Evolutionary conservation across 2,329 filamentous ascomycete species (phyloP).

Genomic region (Cladophialophora yegresii): DNA sequence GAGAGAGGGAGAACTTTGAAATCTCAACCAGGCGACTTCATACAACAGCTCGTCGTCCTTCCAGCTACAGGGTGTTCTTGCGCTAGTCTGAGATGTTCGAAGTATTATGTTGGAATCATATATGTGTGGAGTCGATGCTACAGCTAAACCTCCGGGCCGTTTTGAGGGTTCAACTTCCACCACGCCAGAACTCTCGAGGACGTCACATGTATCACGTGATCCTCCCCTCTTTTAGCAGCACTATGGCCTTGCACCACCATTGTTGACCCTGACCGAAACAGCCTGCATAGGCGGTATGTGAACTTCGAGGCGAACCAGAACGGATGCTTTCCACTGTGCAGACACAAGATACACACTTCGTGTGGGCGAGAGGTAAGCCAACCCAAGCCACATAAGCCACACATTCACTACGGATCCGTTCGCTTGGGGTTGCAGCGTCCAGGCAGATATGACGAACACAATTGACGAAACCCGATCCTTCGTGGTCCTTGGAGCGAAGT

Average conservation of each 20-base stretch:
- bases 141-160: not conserved
- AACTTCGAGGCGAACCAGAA: not conserved
- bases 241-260: not conserved
- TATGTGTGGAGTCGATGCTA: not conserved
- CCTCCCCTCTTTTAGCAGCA: not conserved
- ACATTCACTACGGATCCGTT: not conserved
- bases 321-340: not conserved
- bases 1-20: not conserved
- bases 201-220: not conserved
- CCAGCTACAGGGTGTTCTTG: not conserved
- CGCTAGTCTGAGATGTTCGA: not conserved
- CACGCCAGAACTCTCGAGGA: not conserved
- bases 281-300: not conserved
- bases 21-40: not conserved
- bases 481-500: not conserved
- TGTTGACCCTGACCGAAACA: not conserved
- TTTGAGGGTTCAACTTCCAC: not conserved
- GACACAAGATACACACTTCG: not conserved
- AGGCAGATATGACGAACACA: not conserved
- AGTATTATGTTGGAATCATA: not conserved
- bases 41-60: not conserved
- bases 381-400: not conserved
- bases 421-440: not conserved
- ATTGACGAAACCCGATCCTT: not conserved
- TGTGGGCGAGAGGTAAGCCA: no score